Conservation (phyloP, 352 stramenopile species). For the Globisporangium okanoganense region DNA sequence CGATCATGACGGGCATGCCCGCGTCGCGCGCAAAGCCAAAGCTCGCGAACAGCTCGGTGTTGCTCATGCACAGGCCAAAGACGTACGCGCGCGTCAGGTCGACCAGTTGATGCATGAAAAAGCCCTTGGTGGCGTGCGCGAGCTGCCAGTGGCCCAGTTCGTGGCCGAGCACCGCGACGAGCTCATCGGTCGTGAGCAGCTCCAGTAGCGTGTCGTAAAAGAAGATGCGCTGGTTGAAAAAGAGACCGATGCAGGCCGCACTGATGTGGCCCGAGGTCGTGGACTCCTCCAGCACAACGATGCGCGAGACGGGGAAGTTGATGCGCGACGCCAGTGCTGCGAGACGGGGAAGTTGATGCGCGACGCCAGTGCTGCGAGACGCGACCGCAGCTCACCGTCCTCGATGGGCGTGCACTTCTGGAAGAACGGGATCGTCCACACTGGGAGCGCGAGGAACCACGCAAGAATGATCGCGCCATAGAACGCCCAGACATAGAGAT, state of each 20-base stretch:
- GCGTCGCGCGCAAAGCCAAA: slow-evolving; percentile 54
- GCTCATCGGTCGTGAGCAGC: neutral
- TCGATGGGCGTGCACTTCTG: slow-evolving; percentile 92
- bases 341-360: slow-evolving; percentile 92
- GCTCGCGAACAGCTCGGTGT: slow-evolving; percentile 55
- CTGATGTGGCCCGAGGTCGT: neutral
- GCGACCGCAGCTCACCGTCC: slow-evolving; percentile 83
- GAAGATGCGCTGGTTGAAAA: neutral
- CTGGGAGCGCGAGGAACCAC: slow-evolving; percentile 95
- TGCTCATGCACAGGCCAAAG: slow-evolving; percentile 73
- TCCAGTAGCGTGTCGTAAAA: neutral
- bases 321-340: slow-evolving; percentile 89
- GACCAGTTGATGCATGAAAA: neutral
- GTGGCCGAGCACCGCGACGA: neutral
- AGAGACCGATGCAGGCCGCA: neutral
- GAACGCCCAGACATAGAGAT: slow-evolving; percentile 95
- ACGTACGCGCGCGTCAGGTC: slow-evolving; percentile 55
- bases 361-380: slow-evolving; percentile 91
- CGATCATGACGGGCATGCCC: slow-evolving; percentile 60
- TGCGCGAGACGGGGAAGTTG: slow-evolving; percentile 72
- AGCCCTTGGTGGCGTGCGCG: neutral
- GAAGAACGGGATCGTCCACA: slow-evolving; percentile 96
- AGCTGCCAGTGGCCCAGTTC: slow-evolving; percentile 1
- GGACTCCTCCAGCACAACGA: neutral
- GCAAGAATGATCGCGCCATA: slow-evolving; percentile 90